Conservation (phyloP, 2,329 filamentous ascomycete species). For the Cryphonectria carpinicola region DNA sequence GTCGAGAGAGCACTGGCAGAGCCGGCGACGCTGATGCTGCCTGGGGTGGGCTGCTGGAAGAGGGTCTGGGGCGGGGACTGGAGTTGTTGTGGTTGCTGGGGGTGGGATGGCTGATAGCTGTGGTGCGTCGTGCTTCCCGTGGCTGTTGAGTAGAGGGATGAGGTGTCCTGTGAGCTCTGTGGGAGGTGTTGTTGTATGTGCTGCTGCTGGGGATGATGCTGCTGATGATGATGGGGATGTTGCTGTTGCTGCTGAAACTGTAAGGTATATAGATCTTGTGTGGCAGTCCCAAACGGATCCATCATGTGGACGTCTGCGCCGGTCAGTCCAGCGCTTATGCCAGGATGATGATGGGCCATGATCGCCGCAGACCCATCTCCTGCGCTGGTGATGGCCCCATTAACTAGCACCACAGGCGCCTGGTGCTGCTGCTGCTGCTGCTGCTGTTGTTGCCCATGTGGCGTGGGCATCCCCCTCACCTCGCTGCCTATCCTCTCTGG, state of each 20-base stretch:
- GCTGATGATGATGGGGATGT: slow-evolving; percentile 12
- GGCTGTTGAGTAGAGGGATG: slow-evolving; percentile 16
- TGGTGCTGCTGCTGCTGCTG: not conserved
- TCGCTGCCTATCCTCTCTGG: slow-evolving; percentile 45
- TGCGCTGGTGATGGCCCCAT: slow-evolving; percentile 32
- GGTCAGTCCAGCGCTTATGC: not conserved
- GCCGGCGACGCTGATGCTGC: not conserved
- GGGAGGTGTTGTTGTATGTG: slow-evolving; percentile 17
- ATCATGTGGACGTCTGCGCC: slow-evolving; percentile 3
- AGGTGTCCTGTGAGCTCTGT: slow-evolving; percentile 9
- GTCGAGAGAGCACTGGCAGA: slow-evolving; percentile 10
- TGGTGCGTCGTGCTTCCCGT: slow-evolving; percentile 13
- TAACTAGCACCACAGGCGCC: slow-evolving; percentile 37
- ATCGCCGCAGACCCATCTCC: not conserved
- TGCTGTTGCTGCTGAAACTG: slow-evolving; percentile 10
- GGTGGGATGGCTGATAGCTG: not conserved
- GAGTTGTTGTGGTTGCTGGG: slow-evolving; percentile 12
- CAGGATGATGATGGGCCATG: slow-evolving; percentile 1
- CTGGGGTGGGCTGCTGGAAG: slow-evolving; percentile 9
- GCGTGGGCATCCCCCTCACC: slow-evolving; percentile 38
- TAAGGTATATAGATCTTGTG: slow-evolving; percentile 6
- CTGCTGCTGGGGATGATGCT: slow-evolving; percentile 14
- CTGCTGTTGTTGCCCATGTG: slow-evolving; percentile 21
- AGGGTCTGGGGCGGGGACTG: slow-evolving; percentile 1
- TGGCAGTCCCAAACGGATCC: slow-evolving; percentile 9